Base-by-base conservation (phyloP, 345 rosid species). In the Camelina sativa region DNA sequence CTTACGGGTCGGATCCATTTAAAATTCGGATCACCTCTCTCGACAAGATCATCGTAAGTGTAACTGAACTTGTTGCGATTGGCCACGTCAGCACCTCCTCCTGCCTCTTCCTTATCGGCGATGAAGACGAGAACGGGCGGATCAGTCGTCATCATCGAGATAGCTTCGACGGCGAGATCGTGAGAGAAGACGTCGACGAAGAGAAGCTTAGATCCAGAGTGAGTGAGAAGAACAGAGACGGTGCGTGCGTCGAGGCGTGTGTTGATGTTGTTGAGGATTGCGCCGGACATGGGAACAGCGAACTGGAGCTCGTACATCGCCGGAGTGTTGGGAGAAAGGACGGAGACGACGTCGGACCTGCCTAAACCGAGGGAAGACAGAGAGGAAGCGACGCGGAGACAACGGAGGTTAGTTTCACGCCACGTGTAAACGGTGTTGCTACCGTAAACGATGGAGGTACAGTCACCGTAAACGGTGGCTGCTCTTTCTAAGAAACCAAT, bases 261-360 rank as follows among this genome's bases (percentile, higher is more conserved):
- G 82, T 93, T 93, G 87, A 93, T 66, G 82, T 65, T 79, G 85
- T 91, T 90, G 70, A 91, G 90, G 67, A 93, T 47, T 12, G 96
- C 96, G 8, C 97, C 97, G 41, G 88, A 8, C 89, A 90, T 84
- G 41, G 97, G 97, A 6, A 90, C 88, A 15, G 95, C 92, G 58
- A 93, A 89, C 15, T 90, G 98, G 51, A 89, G 91, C 93, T 93
- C 98, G 75, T 93, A 89, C 93, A 89, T 90, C 72, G 88, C 86
- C 17, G 97, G 89, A 44, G 80, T 75, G 54, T 86, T 93, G 47
- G 87, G 91, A 62, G 93, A 85, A 46, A 93, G 34, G 53, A 90
- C 90, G 62, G 98, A 90, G 35, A 88, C 86, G 22, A 89, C 91
- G 30, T 91, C 76, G 13, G 87, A 89, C 7, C 48, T 44, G 5